Conservation (phyloP, 441 rosid genomes). For the Raphanus hybrid region DNA sequence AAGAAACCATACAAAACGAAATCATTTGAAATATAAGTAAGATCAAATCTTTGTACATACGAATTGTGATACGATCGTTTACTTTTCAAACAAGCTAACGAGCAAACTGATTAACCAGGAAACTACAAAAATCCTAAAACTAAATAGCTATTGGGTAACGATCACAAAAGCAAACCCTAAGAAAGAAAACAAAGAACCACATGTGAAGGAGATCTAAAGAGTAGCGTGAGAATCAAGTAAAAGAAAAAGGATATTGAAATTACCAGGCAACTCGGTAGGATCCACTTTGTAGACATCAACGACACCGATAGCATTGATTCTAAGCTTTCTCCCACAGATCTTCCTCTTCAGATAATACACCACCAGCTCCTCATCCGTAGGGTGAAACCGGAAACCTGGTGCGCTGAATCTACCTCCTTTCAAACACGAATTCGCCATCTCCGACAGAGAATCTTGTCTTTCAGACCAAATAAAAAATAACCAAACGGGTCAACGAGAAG, state of each 20-base stretch:
- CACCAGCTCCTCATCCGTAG: conserved; percentile 89
- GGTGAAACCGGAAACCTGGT: conserved; percentile 93
- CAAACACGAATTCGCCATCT: conserved; percentile 30
- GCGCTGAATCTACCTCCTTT: conserved; percentile 62
- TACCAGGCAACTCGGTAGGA: conserved; percentile 93
- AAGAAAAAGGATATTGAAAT: background rate
- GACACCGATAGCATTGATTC: conserved; percentile 65
- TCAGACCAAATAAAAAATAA: background rate
- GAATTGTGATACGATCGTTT: background rate
- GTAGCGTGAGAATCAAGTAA: background rate
- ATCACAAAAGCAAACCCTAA: background rate
- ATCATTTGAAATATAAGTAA: background rate
- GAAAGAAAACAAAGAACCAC: conserved; percentile 1
- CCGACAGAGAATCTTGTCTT: background rate
- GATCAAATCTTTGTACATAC: background rate
- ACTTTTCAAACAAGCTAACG: conserved; percentile 3
- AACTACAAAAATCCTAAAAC: conserved; percentile 5
- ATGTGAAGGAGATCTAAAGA: background rate
- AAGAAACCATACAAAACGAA: background rate
- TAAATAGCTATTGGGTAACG: background rate
- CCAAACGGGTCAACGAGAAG: conserved; percentile 16
- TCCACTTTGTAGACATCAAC: conserved; percentile 90
- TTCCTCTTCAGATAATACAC: conserved; percentile 83
- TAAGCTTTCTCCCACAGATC: conserved; percentile 63
- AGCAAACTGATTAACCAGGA: background rate